Conservation (phyloP, 2,329 filamentous ascomycete species). For the Furcasterigmium furcatum region DNA sequence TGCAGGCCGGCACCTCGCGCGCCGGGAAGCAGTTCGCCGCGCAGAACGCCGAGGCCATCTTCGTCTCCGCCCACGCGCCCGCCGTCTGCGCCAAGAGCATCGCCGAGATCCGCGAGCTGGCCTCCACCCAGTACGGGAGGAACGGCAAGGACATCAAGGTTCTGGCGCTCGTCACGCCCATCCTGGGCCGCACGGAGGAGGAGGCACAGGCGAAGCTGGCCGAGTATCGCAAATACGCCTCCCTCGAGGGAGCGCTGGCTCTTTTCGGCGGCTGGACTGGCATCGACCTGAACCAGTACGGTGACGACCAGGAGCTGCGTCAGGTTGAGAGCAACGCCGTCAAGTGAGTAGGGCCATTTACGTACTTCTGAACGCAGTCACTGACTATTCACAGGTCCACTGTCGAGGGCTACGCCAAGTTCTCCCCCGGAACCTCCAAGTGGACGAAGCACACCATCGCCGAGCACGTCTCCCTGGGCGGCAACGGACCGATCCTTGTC, state of each 20-base stretch:
- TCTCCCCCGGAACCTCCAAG: conserved; percentile 56
- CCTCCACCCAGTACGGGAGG: conserved; percentile 48
- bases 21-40: conserved; percentile 66
- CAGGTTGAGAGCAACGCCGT: conserved; percentile 62
- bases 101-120: conserved; percentile 57
- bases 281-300: conserved; percentile 52
- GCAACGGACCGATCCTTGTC: conserved; percentile 61
- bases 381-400: conserved; percentile 36
- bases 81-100: conserved; percentile 59
- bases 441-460: conserved; percentile 73
- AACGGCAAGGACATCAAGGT: conserved; percentile 64
- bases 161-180: conserved; percentile 61
- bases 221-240: conserved; percentile 59
- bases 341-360: conserved; percentile 23
- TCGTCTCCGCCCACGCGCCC: conserved; percentile 64
- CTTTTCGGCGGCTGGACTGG: conserved; percentile 74
- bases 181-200: conserved; percentile 62
- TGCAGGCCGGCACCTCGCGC: conserved; percentile 67
- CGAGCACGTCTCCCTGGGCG: conserved; percentile 65
- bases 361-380: neutral
- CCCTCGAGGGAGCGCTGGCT: conserved; percentile 60
- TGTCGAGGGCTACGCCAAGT: conserved; percentile 52
- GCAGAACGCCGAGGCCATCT: conserved; percentile 69
- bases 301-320: conserved; percentile 62
- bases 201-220: conserved; percentile 63